Evolutionary conservation across 805 yeast species (phyloP).

Genomic region (Pachysolen tannophilus): DNA sequence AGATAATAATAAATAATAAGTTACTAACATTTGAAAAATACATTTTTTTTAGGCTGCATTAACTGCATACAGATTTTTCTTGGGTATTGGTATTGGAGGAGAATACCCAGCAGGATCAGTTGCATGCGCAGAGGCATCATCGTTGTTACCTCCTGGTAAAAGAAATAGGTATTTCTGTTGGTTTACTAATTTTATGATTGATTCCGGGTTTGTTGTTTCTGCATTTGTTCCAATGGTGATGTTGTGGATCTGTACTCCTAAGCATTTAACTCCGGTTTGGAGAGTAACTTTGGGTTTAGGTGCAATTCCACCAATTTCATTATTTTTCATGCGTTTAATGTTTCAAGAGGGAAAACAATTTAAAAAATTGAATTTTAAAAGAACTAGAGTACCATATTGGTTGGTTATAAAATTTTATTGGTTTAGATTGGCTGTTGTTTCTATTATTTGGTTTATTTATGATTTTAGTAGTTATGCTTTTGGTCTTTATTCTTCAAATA

Average conservation of each 20-base stretch:
- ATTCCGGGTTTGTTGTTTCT: slow-evolving; percentile 74
- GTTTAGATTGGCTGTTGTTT: slow-evolving; percentile 64
- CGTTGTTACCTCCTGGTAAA: slow-evolving; percentile 66
- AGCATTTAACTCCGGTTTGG: slow-evolving; percentile 81
- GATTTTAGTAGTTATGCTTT: slow-evolving; percentile 85
- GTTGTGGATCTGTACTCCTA: slow-evolving; percentile 69
- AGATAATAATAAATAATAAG: too few species aligned
- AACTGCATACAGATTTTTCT: slow-evolving; percentile 76
- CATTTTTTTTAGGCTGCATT: too few species aligned
- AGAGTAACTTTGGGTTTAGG: slow-evolving; percentile 86
- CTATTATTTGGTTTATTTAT: slow-evolving; percentile 84
- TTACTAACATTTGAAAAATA: too few species aligned
- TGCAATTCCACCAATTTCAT: slow-evolving; percentile 75
- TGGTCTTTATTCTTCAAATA: slow-evolving; percentile 73
- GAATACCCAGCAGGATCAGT: slow-evolving; percentile 94
- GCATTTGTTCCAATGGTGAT: slow-evolving; percentile 82
- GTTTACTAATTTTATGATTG: slow-evolving; percentile 88
- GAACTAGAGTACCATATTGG: slow-evolving; percentile 56
- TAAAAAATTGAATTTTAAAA: slow-evolving; percentile 61
- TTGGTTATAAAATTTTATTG: slow-evolving; percentile 73
- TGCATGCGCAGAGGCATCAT: slow-evolving; percentile 88
- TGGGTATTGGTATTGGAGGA: slow-evolving; percentile 91
- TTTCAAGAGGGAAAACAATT: slow-evolving; percentile 70
- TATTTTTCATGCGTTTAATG: slow-evolving; percentile 70
- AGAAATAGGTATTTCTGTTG: slow-evolving; percentile 85